Conservation (phyloP, 2,329 filamentous ascomycete genomes). For the Beauveria sp. region DNA sequence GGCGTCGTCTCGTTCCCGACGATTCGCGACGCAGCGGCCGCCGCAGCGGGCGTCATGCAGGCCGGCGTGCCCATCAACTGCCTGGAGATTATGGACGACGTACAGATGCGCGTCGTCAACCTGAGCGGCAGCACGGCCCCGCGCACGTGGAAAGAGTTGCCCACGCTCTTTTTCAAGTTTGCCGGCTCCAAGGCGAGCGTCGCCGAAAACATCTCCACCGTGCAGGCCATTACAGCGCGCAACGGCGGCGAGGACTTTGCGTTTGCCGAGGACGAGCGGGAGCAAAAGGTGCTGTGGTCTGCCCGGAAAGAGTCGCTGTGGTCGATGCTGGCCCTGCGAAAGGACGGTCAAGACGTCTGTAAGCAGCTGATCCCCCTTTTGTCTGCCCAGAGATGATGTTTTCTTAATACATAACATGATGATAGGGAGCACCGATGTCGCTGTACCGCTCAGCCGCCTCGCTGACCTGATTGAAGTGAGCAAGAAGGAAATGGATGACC, state of each 20-base stretch:
- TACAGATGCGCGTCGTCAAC: slow-evolving; percentile 80
- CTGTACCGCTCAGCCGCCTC: slow-evolving; percentile 68
- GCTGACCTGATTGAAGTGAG: slow-evolving; percentile 73
- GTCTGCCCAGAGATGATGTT: background rate
- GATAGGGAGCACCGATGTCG: slow-evolving; percentile 71
- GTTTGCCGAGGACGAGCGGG: slow-evolving; percentile 63
- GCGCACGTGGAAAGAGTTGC: slow-evolving; percentile 63
- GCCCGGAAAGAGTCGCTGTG: slow-evolving; percentile 78
- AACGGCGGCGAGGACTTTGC: slow-evolving; percentile 64
- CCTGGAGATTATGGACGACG: slow-evolving; percentile 84
- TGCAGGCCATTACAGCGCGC: slow-evolving; percentile 57
- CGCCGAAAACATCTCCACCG: slow-evolving; percentile 64
- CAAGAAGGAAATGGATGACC: slow-evolving; percentile 80
- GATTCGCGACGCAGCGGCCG: slow-evolving; percentile 67
- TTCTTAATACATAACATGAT: background rate
- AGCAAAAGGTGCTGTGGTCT: slow-evolving; percentile 71
- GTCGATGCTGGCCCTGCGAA: slow-evolving; percentile 67
- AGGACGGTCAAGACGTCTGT: slow-evolving; percentile 55
- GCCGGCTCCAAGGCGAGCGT: slow-evolving; percentile 73
- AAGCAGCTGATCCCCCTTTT: background rate
- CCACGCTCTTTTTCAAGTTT: slow-evolving; percentile 81
- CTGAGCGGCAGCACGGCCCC: slow-evolving; percentile 61
- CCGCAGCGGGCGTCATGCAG: slow-evolving; percentile 69
- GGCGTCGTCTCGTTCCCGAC: slow-evolving; percentile 73
- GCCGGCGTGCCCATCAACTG: slow-evolving; percentile 65